Conservation (phyloP, 805 yeast species). For the Naumovozyma baii region DNA sequence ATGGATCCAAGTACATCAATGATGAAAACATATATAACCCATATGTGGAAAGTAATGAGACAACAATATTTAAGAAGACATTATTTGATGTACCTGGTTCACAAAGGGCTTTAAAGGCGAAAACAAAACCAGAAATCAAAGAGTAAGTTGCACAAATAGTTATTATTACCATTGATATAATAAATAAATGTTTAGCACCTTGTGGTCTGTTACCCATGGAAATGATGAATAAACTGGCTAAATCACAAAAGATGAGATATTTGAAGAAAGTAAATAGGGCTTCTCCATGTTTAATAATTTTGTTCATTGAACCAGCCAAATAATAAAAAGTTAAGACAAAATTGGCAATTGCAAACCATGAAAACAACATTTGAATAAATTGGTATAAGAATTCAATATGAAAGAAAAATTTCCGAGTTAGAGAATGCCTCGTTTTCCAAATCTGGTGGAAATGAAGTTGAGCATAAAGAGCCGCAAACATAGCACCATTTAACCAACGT, state of each 20-base stretch:
- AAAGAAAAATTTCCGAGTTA: slow-evolving; percentile 65
- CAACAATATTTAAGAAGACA: slow-evolving; percentile 65
- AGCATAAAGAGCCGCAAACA: slow-evolving; percentile 90
- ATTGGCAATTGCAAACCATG: slow-evolving; percentile 87
- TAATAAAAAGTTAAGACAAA: slow-evolving; percentile 89
- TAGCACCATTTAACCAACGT: slow-evolving; percentile 97
- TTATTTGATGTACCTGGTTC: slow-evolving; percentile 31
- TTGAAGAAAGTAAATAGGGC: slow-evolving; percentile 79
- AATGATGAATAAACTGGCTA: slow-evolving; percentile 81
- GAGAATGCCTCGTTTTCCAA: slow-evolving; percentile 82
- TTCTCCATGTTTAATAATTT: slow-evolving; percentile 57
- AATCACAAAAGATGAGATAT: slow-evolving; percentile 70
- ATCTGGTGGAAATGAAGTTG: slow-evolving; percentile 77
- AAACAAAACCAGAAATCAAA: slow-evolving; percentile 70
- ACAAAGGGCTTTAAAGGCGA: slow-evolving; percentile 51
- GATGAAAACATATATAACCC: slow-evolving; percentile 83
- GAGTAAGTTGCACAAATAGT: slow-evolving; percentile 78
- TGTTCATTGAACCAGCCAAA: slow-evolving; percentile 72
- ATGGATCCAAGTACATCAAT: slow-evolving; percentile 80
- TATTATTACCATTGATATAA: slow-evolving; percentile 59
- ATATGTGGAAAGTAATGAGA: slow-evolving; percentile 81
- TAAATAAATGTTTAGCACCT: slow-evolving; percentile 76
- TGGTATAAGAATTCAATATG: slow-evolving; percentile 88
- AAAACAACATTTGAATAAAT: slow-evolving; percentile 65
- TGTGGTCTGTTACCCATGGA: slow-evolving; percentile 98